Evolutionary conservation across 1,139 yeast species (phyloP).

Genomic region (Pichia sp.): DNA sequence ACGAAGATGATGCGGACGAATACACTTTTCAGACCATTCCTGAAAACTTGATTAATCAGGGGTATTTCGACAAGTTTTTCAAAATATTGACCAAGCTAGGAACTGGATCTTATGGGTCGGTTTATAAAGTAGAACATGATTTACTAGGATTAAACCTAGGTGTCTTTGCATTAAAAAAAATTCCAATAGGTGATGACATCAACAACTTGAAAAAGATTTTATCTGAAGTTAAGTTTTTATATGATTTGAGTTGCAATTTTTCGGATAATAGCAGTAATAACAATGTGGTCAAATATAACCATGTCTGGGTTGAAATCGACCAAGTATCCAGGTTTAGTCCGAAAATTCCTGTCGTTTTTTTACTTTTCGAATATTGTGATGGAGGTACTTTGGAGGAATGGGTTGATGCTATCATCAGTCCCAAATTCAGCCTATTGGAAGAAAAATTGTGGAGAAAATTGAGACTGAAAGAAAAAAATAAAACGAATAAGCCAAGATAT

Average conservation of each 20-base stretch:
- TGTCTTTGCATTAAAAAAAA: slow-evolving; percentile 75
- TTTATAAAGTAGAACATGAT: slow-evolving; percentile 75
- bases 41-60: slow-evolving; percentile 56
- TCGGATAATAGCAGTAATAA: slow-evolving; percentile 19
- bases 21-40: slow-evolving; percentile 31
- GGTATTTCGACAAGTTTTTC: slow-evolving; percentile 70
- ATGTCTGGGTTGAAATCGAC: slow-evolving; percentile 86
- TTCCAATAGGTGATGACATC: slow-evolving; percentile 74
- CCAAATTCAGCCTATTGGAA: slow-evolving; percentile 33
- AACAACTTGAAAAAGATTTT: slow-evolving; percentile 65
- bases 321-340: slow-evolving; percentile 55
- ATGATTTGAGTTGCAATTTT: slow-evolving; percentile 37
- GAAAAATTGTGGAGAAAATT: slow-evolving; percentile 33
- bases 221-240: slow-evolving; percentile 67
- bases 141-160: slow-evolving; percentile 71
- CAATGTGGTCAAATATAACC: slow-evolving; percentile 78
- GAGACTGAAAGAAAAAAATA: slow-evolving; percentile 25
- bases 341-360: slow-evolving; percentile 73
- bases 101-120: slow-evolving; percentile 80
- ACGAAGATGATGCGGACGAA: not conserved
- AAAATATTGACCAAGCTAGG: slow-evolving; percentile 52
- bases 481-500: slow-evolving; percentile 23
- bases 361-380: slow-evolving; percentile 79
- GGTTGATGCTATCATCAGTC: slow-evolving; percentile 36
- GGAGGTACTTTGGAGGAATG: slow-evolving; percentile 83